Percentiles rank a stretch among this genome's conserved stretches.
These are phyloP conservation scores for Cadophora luteo-olivacea DNA, from an alignment of 2,329 filamentous ascomycete species.

Conservation along the genomic window DNA sequence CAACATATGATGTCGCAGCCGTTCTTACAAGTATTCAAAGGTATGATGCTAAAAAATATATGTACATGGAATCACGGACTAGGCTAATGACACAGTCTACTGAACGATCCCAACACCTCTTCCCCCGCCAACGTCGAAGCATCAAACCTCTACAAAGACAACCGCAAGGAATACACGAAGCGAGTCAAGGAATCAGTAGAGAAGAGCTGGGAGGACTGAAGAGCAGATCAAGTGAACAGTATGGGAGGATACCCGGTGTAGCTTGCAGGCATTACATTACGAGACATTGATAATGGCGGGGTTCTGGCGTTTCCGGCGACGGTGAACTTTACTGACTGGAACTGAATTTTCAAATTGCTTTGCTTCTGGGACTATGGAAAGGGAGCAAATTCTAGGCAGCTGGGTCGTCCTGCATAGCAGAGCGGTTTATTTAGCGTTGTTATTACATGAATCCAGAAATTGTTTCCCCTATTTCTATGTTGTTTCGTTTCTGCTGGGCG, in stretches of 20 bases:
- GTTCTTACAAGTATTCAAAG: constrained; percentile 98
- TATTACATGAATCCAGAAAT: constrained; percentile 13
- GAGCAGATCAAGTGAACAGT: not conserved
- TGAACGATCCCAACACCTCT: constrained; percentile 98
- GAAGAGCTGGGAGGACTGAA: constrained; percentile 96
- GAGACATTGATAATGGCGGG: constrained; percentile 30
- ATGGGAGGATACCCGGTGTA: not conserved
- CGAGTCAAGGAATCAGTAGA: constrained; percentile 95
- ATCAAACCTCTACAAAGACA: constrained; percentile 98
- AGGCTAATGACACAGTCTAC: constrained; percentile 65
- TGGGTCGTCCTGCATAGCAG: constrained; percentile 34
- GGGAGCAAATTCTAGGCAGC: constrained; percentile 25
- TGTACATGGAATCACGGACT: not conserved
- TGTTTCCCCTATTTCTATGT: not conserved
- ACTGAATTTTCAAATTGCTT: not conserved
- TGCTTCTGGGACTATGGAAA: constrained; percentile 4
- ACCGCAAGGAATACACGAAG: constrained; percentile 95
- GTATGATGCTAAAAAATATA: constrained; percentile 53
- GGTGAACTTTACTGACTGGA: constrained; percentile 9
- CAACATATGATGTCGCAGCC: constrained; percentile 96
- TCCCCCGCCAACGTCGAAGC: constrained; percentile 98
- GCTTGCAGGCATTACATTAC: constrained; percentile 31
- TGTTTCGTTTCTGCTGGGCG: not conserved
- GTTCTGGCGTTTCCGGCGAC: constrained; percentile 34
- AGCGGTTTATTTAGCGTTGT: constrained; percentile 26